These are phyloP conservation scores for Leptographium flavum DNA, from an alignment of 2,329 filamentous ascomycete species.

Conservation along the genomic window DNA sequence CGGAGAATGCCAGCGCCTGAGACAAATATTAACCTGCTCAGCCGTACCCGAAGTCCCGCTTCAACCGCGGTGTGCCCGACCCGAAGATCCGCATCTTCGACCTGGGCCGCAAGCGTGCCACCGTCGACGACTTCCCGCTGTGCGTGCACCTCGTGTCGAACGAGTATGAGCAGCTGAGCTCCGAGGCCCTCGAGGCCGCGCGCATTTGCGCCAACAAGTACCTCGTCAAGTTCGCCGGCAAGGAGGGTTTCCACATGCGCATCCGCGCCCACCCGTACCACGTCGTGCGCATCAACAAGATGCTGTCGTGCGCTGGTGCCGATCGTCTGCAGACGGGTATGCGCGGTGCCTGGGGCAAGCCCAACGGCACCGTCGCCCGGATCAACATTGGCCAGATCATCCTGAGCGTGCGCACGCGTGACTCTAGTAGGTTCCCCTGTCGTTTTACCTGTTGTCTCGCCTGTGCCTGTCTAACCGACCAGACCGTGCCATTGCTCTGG, in stretches of 20 bases:
- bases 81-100: slow-evolving; percentile 93
- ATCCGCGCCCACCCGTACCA: slow-evolving; percentile 96
- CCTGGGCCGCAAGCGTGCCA: slow-evolving; percentile 95
- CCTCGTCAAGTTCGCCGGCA: slow-evolving; percentile 57
- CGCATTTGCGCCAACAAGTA: slow-evolving; percentile 98
- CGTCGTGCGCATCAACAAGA: slow-evolving; percentile 99
- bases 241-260: slow-evolving; percentile 62
- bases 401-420: slow-evolving; percentile 92
- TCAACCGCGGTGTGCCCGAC: slow-evolving; percentile 97
- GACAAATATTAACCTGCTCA: slow-evolving; percentile 20
- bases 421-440: slow-evolving; percentile 50
- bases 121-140: slow-evolving; percentile 98
- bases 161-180: slow-evolving; percentile 99
- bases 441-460: not conserved
- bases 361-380: slow-evolving; percentile 96
- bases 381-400: slow-evolving; percentile 99
- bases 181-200: slow-evolving; percentile 97
- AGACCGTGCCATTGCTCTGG: slow-evolving; percentile 86
- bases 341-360: slow-evolving; percentile 99
- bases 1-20: no score
- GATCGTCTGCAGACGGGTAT: slow-evolving; percentile 99
- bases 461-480: not conserved
- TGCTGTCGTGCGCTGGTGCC: slow-evolving; percentile 99
- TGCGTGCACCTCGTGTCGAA: slow-evolving; percentile 99
- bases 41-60: slow-evolving; percentile 99